phyloP scores from a whole-genome alignment of 2,329 filamentous ascomycete genomes.

The Aspergillus unguis region DNA sequence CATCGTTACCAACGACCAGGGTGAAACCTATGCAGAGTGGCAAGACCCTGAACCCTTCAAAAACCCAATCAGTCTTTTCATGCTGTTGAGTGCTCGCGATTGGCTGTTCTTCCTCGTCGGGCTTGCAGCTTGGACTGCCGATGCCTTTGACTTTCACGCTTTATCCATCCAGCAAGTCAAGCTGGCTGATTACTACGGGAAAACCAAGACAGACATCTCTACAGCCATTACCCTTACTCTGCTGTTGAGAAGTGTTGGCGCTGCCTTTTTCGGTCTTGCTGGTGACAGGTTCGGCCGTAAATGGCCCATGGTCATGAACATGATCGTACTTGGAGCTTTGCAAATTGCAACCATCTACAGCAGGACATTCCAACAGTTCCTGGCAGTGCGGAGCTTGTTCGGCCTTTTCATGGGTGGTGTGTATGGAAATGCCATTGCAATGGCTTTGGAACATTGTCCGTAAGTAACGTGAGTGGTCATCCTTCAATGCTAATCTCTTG shows the following conservation, averaged over 20 bases:
- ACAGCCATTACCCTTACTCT: slow-evolving; percentile 63
- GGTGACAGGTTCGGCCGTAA: slow-evolving; percentile 78
- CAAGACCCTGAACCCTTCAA: slow-evolving; percentile 61
- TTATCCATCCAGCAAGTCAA: slow-evolving; percentile 75
- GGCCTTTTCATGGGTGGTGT: slow-evolving; percentile 79
- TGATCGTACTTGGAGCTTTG: slow-evolving; percentile 66
- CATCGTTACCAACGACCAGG: slow-evolving; percentile 51
- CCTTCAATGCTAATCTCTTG: background rate
- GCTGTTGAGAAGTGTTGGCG: slow-evolving; percentile 70
- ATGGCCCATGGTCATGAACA: slow-evolving; percentile 75
- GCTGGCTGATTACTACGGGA: slow-evolving; percentile 57
- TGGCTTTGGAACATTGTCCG: slow-evolving; percentile 73
- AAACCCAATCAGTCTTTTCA: slow-evolving; percentile 68
- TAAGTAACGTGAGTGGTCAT: slow-evolving; percentile 1
- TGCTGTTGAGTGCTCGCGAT: slow-evolving; percentile 60
- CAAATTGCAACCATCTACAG: slow-evolving; percentile 78
- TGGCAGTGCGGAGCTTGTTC: slow-evolving; percentile 70
- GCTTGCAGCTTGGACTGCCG: slow-evolving; percentile 72
- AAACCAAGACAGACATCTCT: slow-evolving; percentile 65
- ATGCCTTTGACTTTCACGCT: slow-evolving; percentile 81
- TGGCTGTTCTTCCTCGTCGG: slow-evolving; percentile 77
- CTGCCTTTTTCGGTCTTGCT: slow-evolving; percentile 70
- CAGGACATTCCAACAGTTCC: slow-evolving; percentile 66
- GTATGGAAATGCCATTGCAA: slow-evolving; percentile 74
- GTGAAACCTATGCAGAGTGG: slow-evolving; percentile 67